Conservation (phyloP, 2,329 filamentous ascomycete genomes). For the Hypomyces rosellus region DNA sequence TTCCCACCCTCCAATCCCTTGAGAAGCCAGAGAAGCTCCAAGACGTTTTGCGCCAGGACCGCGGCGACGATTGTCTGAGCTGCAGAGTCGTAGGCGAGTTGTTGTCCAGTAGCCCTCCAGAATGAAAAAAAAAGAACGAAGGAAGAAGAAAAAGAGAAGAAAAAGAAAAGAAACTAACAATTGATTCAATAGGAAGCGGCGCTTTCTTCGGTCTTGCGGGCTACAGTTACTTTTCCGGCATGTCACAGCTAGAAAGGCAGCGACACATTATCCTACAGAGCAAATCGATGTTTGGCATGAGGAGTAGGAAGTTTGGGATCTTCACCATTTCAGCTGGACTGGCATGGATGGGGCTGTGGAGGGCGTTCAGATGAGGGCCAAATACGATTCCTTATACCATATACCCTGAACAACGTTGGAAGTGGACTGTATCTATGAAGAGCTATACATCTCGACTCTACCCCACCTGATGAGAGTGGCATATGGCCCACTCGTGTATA, state of each 20-base stretch:
- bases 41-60: constrained; percentile 49
- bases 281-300: constrained; percentile 66
- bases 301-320: constrained; percentile 61
- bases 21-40: constrained; percentile 58
- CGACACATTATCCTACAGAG: constrained; percentile 60
- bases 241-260: constrained; percentile 62
- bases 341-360: constrained; percentile 64
- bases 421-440: too few species aligned
- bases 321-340: constrained; percentile 60
- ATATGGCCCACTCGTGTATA: too few species aligned
- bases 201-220: constrained; percentile 69
- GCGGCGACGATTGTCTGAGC: constrained; percentile 60
- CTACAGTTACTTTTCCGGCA: constrained; percentile 73
- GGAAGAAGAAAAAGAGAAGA: too few species aligned
- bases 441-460: too few species aligned
- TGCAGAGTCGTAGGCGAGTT: constrained; percentile 65
- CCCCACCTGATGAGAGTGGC: too few species aligned
- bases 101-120: neutral
- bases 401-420: too few species aligned
- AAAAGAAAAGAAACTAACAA: neutral
- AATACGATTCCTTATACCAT: neutral
- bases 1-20: constrained; percentile 46
- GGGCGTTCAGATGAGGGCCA: constrained; percentile 48
- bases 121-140: too few species aligned
- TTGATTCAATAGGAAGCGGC: constrained; percentile 51